Evolutionary conservation across 2,329 filamentous ascomycete genomes (phyloP).

Genomic region (Chaetomium globosum): DNA sequence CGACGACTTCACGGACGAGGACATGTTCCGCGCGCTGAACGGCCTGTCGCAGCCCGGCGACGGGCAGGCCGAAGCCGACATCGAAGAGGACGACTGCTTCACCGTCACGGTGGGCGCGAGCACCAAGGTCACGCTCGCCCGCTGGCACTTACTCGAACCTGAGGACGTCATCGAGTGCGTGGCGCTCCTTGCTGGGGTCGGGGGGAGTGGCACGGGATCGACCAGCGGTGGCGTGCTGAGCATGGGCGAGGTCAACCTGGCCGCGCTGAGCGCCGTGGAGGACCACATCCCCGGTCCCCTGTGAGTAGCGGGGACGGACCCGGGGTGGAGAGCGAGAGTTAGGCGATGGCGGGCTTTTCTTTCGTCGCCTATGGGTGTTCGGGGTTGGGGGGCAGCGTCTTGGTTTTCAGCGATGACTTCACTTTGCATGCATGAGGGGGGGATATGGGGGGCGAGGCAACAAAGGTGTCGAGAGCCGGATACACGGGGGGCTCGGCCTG

Average conservation of each 20-base stretch:
- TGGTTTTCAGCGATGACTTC: slow-evolving; percentile 12
- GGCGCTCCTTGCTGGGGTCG: slow-evolving; percentile 57
- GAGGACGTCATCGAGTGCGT: slow-evolving; percentile 78
- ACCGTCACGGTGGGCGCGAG: slow-evolving; percentile 89
- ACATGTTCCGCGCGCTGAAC: slow-evolving; percentile 86
- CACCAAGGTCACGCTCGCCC: slow-evolving; percentile 87
- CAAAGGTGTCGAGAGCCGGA: neutral
- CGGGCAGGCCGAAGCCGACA: slow-evolving; percentile 46
- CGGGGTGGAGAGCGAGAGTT: slow-evolving; percentile 21
- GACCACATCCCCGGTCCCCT: slow-evolving; percentile 46
- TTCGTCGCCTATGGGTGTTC: neutral
- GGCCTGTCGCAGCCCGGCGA: slow-evolving; percentile 48
- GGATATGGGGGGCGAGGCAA: neutral
- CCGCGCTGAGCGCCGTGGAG: slow-evolving; percentile 56
- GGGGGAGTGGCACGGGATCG: slow-evolving; percentile 38
- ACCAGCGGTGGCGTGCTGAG: slow-evolving; percentile 43
- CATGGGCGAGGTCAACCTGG: slow-evolving; percentile 59
- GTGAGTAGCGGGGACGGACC: slow-evolving; percentile 5
- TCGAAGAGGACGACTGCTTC: slow-evolving; percentile 70
- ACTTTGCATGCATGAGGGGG: slow-evolving; percentile 7
- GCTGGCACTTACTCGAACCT: slow-evolving; percentile 87
- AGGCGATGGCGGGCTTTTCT: neutral
- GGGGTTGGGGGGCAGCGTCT: neutral
- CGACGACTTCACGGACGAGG: slow-evolving; percentile 97
- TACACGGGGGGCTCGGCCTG: neutral